phyloP scores from a whole-genome alignment of 129 eudicot species.

The Centaurea solstitialis region DNA sequence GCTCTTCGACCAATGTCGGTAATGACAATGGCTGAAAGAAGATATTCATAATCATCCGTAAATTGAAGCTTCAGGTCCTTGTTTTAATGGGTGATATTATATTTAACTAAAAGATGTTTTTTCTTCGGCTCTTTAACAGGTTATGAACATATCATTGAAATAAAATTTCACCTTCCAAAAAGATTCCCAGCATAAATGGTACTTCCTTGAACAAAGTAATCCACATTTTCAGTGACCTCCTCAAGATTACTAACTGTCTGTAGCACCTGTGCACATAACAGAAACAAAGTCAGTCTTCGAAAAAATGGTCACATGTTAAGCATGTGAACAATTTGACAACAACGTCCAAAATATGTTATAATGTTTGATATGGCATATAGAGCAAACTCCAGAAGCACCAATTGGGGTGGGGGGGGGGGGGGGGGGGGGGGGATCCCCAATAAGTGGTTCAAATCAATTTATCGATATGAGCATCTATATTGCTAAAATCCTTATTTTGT shows the following conservation, averaged over 20 bases:
- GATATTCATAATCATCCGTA: not conserved
- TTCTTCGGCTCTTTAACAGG: not conserved
- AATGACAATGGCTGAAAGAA: not conserved
- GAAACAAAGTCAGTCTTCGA: constrained; percentile 4
- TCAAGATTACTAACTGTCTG: constrained; percentile 90
- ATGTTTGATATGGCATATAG: not conserved
- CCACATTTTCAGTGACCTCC: constrained; percentile 96
- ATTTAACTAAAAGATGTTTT: not conserved
- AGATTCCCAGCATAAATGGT: constrained; percentile 94
- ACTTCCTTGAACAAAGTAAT: constrained; percentile 94
- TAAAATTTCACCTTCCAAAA: constrained; percentile 72
- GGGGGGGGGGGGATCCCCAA: too few species aligned
- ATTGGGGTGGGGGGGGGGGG: too few species aligned
- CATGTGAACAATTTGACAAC: not conserved
- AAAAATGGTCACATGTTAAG: not conserved
- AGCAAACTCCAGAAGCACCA: not conserved
- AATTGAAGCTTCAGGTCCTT: not conserved
- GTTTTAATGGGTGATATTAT: not conserved
- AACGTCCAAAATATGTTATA: constrained; percentile 3
- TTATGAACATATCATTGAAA: not conserved
- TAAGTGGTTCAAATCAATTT: not conserved
- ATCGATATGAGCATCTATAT: not conserved
- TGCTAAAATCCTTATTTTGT: not conserved
- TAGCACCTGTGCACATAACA: constrained; percentile 60
- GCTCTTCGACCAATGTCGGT: not conserved